Conservation (phyloP, 768 basidiomycete species). For the Pulveroboletus frians region DNA sequence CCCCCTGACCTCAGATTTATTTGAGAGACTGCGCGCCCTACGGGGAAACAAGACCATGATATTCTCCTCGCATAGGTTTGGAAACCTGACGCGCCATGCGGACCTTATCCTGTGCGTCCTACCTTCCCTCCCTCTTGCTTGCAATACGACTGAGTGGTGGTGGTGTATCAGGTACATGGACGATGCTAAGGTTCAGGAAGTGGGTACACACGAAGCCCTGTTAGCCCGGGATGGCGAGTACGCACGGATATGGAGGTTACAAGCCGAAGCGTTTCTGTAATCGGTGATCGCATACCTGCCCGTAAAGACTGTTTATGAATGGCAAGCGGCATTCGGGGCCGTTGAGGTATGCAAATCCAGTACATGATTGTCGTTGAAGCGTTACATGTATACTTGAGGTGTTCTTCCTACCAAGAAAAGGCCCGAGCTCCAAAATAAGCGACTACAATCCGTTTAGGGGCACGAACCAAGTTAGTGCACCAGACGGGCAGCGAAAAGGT, state of each 20-base stretch:
- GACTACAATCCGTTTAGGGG: too few species aligned
- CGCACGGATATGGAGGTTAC: slow-evolving; percentile 66
- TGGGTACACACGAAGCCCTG: slow-evolving; percentile 61
- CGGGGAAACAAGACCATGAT: slow-evolving; percentile 79
- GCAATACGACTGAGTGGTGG: slow-evolving; percentile 1
- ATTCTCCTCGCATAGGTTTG: slow-evolving; percentile 62
- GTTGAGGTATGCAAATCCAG: too few species aligned
- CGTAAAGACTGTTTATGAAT: too few species aligned
- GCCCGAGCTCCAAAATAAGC: too few species aligned
- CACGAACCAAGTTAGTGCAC: too few species aligned
- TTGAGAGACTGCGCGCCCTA: slow-evolving; percentile 59
- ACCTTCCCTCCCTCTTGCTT: neutral
- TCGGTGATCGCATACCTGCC: neutral
- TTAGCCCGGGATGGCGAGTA: slow-evolving; percentile 58
- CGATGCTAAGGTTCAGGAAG: slow-evolving; percentile 53
- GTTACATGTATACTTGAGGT: too few species aligned
- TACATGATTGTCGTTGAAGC: too few species aligned
- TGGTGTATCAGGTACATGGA: slow-evolving; percentile 56
- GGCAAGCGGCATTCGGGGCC: too few species aligned
- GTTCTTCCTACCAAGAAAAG: too few species aligned
- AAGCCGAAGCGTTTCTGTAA: slow-evolving; percentile 63
- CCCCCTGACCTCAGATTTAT: slow-evolving; percentile 46
- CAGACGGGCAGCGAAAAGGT: too few species aligned
- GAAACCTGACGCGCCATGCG: slow-evolving; percentile 66
- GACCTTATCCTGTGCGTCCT: slow-evolving; percentile 59